Base-by-base conservation (phyloP, 257 asterid genomes). In the Solanum microdontum region DNA sequence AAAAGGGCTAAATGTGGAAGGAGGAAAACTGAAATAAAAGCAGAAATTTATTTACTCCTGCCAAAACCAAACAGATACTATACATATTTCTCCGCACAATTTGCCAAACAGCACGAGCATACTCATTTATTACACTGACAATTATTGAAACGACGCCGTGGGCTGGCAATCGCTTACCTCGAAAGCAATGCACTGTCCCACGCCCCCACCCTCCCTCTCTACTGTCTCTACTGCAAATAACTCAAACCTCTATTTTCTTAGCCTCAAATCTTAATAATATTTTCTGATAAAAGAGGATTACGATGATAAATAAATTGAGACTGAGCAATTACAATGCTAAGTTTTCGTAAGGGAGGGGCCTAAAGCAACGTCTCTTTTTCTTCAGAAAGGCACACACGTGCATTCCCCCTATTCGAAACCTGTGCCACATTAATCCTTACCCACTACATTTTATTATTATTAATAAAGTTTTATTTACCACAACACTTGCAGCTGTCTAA, bases 381-480 rank as follows among this genome's bases (percentile, higher is more conserved):
- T 84, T n/a, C 64, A 12, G 10, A 83, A 84, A 86, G 86, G 80
- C 73, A 82, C 94, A 93, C 98, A 94, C 94, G 95, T 92, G 91
- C 94, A 84, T 60, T 84, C 64, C 90, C 87, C 87, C 51, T 84
- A 68, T 72, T 92, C 88, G 92, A 87, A 83, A 85, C 86, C 86
- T 75, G 91, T 88, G 93, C 93, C 92, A 88, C 82, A 68, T 21
- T 10, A 23, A 74, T 74, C 30, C 82, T 83, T 88, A 24, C 75
- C 75, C 69, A 48, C 43, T 55, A 26, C 13, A 39, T 32, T 45
- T 62, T 2, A 23, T 62, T 36, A 86, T 30, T 88, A 88, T 84
- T 83, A 80, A 64, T 64, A 64, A 80, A 14, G 19, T 43, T 28
- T 17, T 26, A 45, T 28, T 28, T 26, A 45, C 28, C 28, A 15